phyloP scores from a whole-genome alignment of 169 alveolate species.

The Cryptosporidium felis region DNA sequence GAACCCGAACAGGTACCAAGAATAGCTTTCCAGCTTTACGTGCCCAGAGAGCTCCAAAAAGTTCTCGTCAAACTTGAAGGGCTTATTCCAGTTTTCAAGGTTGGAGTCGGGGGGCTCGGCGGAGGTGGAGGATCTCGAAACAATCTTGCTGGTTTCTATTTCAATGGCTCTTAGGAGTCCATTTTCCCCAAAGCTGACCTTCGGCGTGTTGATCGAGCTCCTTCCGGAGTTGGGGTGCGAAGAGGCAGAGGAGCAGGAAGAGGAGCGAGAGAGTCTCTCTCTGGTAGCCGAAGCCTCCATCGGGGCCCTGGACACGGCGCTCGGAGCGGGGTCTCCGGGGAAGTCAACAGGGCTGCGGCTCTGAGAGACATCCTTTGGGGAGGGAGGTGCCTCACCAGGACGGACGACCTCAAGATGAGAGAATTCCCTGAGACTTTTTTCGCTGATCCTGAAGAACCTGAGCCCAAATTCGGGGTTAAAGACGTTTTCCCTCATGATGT shows the following conservation, averaged over 20 bases:
- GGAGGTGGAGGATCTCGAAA: conserved; percentile 11
- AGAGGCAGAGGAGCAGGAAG: too few species aligned
- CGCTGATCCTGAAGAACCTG: conserved; percentile 15
- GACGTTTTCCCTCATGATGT: neutral
- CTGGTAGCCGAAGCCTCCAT: too few species aligned
- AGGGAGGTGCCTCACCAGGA: too few species aligned
- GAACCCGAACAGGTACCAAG: conserved; percentile 28
- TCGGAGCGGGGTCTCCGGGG: too few species aligned
- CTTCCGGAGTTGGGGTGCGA: conserved; percentile 1
- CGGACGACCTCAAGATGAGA: neutral
- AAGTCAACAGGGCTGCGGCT: too few species aligned
- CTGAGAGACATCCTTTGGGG: too few species aligned
- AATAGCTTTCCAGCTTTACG: conserved; percentile 47
- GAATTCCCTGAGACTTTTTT: conserved; percentile 17
- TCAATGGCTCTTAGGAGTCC: conserved; percentile 22
- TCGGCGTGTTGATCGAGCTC: neutral
- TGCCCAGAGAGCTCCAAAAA: conserved; percentile 59
- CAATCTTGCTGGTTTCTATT: neutral
- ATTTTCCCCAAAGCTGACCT: conserved; percentile 11
- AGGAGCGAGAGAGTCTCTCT: too few species aligned
- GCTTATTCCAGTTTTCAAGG: neutral
- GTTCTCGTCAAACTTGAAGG: neutral
- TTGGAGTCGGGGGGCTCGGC: too few species aligned
- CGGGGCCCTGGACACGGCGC: too few species aligned
- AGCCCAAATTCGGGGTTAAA: neutral